phyloP scores from a whole-genome alignment of 2,329 filamentous ascomycete species.

The Diplodia mutila region DNA sequence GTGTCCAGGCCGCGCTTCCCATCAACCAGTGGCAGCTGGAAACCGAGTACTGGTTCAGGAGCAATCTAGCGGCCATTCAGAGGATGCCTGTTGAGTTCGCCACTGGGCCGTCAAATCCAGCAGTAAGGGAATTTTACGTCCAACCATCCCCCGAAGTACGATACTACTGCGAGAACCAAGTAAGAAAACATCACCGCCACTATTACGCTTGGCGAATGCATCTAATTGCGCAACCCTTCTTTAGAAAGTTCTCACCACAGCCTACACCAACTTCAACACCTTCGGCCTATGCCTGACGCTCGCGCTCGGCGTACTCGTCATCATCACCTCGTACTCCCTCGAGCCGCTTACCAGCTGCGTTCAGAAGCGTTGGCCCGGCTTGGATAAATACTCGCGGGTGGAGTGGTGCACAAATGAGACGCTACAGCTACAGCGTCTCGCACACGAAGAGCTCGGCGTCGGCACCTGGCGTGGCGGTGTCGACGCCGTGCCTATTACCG shows the following conservation, averaged over 20 bases:
- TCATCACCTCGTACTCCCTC: slow-evolving; percentile 28
- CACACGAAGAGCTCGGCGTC: slow-evolving; percentile 19
- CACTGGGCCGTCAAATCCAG: too few relatives aligned
- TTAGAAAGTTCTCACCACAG: slow-evolving; percentile 23
- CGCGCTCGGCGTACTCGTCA: slow-evolving; percentile 30
- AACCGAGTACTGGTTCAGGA: slow-evolving; percentile 24
- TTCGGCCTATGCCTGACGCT: slow-evolving; percentile 34
- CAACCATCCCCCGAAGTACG: too few relatives aligned
- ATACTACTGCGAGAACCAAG: too few relatives aligned
- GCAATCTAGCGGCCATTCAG: slow-evolving; percentile 25
- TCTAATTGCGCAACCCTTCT: too few relatives aligned
- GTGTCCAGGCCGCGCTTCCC: slow-evolving; percentile 19
- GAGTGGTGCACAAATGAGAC: slow-evolving; percentile 27
- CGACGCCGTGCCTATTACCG: slow-evolving; percentile 7
- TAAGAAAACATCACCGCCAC: too few relatives aligned
- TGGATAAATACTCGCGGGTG: slow-evolving; percentile 25
- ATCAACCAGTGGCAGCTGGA: slow-evolving; percentile 29
- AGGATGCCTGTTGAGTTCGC: not conserved
- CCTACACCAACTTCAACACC: slow-evolving; percentile 31
- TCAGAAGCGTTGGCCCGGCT: slow-evolving; percentile 24
- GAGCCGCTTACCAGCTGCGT: slow-evolving; percentile 7
- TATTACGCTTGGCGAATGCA: too few relatives aligned
- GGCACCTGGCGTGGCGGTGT: slow-evolving; percentile 26
- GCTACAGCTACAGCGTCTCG: slow-evolving; percentile 27
- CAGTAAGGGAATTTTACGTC: too few relatives aligned